Conservation (phyloP, 2,329 filamentous ascomycete species). For the Thielaviopsis musarum region DNA sequence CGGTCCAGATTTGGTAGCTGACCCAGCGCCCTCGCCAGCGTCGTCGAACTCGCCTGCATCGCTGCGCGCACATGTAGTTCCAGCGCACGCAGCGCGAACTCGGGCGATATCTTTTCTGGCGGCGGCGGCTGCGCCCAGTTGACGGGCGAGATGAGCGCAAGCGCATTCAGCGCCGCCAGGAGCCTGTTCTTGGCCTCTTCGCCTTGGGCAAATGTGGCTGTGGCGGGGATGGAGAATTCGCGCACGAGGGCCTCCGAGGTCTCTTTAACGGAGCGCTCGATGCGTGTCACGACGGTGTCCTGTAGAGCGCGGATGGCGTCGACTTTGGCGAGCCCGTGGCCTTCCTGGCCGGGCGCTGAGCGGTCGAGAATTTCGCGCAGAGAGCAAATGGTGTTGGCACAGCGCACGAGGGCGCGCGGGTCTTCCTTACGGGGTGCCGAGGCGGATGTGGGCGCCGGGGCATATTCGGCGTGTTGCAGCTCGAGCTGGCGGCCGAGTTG, state of each 20-base stretch:
- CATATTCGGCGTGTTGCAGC: conserved; percentile 61
- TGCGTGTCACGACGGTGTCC: conserved; percentile 49
- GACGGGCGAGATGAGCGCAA: conserved; percentile 68
- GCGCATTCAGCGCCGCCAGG: conserved; percentile 53
- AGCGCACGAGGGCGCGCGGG: conserved; percentile 64
- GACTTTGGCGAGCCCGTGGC: conserved; percentile 57
- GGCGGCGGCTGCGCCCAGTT: not conserved
- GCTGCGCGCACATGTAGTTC: conserved; percentile 70
- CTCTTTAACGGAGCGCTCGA: conserved; percentile 57
- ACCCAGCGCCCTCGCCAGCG: conserved; percentile 57
- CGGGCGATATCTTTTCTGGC: conserved; percentile 41
- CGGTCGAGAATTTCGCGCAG: conserved; percentile 56
- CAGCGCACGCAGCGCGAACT: conserved; percentile 56
- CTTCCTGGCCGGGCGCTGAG: conserved; percentile 54
- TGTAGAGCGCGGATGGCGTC: conserved; percentile 55
- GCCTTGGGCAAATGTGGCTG: conserved; percentile 41
- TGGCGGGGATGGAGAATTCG: conserved; percentile 55
- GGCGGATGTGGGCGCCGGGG: conserved; percentile 21
- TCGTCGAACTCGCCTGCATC: conserved; percentile 60
- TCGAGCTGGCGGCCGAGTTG: conserved; percentile 75
- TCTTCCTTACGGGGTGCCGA: conserved; percentile 40
- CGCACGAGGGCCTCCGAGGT: conserved; percentile 63
- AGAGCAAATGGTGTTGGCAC: conserved; percentile 60
- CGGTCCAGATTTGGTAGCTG: conserved; percentile 70
- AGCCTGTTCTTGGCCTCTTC: conserved; percentile 63